Percentiles rank a stretch among this genome's conserved stretches.
Conservation (phyloP, 1,284 basidiomycete genomes). For the Leccinum solheimii region DNA sequence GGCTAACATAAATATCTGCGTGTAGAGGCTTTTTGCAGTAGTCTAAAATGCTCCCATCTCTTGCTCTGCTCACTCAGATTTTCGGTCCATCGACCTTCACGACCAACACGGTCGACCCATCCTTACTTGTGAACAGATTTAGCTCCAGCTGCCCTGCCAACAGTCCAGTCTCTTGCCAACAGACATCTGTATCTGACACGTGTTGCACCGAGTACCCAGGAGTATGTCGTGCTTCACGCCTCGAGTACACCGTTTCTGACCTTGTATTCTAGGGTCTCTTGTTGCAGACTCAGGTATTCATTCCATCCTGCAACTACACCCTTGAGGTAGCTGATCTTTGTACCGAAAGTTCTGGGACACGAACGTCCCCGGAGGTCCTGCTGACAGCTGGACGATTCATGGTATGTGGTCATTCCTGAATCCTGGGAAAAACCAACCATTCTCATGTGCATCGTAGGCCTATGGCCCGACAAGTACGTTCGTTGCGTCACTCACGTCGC, state of each 20-base stretch:
- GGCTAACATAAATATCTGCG: conserved; percentile 15
- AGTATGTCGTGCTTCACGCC: conserved; percentile 23
- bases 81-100: conserved; percentile 19
- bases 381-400: conserved; percentile 74
- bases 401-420: conserved; percentile 41
- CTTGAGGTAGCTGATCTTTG: conserved; percentile 1
- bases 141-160: conserved; percentile 45
- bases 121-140: conserved; percentile 32
- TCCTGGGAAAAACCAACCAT: background rate
- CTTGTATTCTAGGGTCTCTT: conserved; percentile 50
- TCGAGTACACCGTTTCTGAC: background rate
- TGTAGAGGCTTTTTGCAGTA: background rate
- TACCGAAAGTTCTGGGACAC: conserved; percentile 60
- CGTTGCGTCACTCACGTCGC: background rate
- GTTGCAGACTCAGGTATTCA: conserved; percentile 58
- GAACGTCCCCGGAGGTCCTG: conserved; percentile 61
- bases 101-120: conserved; percentile 20
- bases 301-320: background rate
- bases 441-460: conserved; percentile 40
- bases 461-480: conserved; percentile 72
- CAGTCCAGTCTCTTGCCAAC: conserved; percentile 48
- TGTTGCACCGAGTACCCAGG: conserved; percentile 61
- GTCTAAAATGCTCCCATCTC: conserved; percentile 23
- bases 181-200: conserved; percentile 39
- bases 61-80: conserved; percentile 21